phyloP scores from a whole-genome alignment of 2,329 filamentous ascomycete species.

The Xylariaceae sp. region DNA sequence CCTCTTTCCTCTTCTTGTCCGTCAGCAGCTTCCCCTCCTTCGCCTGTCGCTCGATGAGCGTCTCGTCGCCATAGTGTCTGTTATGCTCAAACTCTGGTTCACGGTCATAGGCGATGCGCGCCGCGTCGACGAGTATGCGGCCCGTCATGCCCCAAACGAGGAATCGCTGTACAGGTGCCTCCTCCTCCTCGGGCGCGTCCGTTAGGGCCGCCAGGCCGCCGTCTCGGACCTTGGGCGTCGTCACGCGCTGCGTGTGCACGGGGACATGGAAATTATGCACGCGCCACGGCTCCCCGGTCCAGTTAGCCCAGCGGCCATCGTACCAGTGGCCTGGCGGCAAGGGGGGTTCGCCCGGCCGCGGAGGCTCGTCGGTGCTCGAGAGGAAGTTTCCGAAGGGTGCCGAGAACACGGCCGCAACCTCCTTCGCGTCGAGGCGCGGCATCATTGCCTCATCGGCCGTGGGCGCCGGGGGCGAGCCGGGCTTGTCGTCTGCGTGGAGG shows the following conservation, averaged over 20 bases:
- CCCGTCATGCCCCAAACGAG: conserved; percentile 95
- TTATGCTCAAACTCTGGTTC: conserved; percentile 79
- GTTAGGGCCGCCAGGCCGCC: conserved; percentile 25
- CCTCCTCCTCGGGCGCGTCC: conserved; percentile 32
- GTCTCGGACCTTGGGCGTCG: conserved; percentile 44
- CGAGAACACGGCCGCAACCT: conserved; percentile 91
- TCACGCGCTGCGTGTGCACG: conserved; percentile 62
- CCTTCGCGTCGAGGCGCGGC: conserved; percentile 76
- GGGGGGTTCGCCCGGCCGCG: conserved; percentile 30
- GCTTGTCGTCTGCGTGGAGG: conserved; percentile 55
- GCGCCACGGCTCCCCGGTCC: conserved; percentile 71
- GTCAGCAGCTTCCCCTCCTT: conserved; percentile 42
- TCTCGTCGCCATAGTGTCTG: conserved; percentile 46
- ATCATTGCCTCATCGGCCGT: conserved; percentile 66
- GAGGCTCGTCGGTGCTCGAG: conserved; percentile 50
- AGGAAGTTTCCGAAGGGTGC: conserved; percentile 85
- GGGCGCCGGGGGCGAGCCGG: conserved; percentile 27
- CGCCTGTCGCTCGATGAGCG: conserved; percentile 43
- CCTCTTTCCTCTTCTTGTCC: conserved; percentile 36
- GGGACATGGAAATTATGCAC: conserved; percentile 93
- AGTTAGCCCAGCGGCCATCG: conserved; percentile 72
- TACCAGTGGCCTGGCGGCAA: conserved; percentile 68
- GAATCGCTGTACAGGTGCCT: conserved; percentile 54
- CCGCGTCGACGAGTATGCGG: conserved; percentile 80
- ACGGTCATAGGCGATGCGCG: conserved; percentile 73